Conservation (phyloP, 495 filamentous ascomycete genomes). For the Tuber calosporum region DNA sequence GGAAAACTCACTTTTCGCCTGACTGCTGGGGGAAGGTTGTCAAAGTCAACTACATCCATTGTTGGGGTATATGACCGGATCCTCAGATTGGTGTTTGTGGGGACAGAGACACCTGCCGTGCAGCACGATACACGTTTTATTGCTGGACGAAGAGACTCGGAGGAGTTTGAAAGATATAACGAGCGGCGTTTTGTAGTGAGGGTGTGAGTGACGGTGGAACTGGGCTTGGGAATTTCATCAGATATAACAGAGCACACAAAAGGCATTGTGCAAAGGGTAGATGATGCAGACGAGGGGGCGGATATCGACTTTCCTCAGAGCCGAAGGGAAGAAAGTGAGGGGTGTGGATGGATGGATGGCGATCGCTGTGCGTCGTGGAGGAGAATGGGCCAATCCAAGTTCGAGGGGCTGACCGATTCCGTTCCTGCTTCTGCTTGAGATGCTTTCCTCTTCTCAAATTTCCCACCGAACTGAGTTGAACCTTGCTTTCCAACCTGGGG, state of each 20-base stretch:
- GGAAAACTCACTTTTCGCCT: slow-evolving; percentile 44
- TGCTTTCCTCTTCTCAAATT: slow-evolving; percentile 5
- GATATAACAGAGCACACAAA: slow-evolving; percentile 33
- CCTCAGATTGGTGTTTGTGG: slow-evolving; percentile 29
- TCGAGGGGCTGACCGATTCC: background rate
- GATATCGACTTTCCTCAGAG: background rate
- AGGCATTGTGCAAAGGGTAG: slow-evolving; percentile 22
- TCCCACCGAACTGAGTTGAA: slow-evolving; percentile 1
- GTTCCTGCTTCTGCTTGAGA: slow-evolving; percentile 10
- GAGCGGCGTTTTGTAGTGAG: slow-evolving; percentile 25
- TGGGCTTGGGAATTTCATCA: slow-evolving; percentile 21
- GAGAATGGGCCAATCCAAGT: background rate
- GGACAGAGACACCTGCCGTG: slow-evolving; percentile 24
- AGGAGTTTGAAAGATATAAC: slow-evolving; percentile 27
- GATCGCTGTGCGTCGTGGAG: background rate
- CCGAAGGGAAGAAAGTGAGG: background rate
- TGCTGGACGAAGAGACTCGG: slow-evolving; percentile 24
- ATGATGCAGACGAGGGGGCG: slow-evolving; percentile 7
- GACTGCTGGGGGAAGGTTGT: slow-evolving; percentile 45
- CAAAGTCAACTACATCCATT: slow-evolving; percentile 42
- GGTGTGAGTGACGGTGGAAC: slow-evolving; percentile 23
- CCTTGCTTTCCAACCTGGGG: background rate
- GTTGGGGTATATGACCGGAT: slow-evolving; percentile 29
- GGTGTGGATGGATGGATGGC: background rate
- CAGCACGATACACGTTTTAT: slow-evolving; percentile 38